Conservation (phyloP, 1,139 yeast species). For the Yamadazyma blattariae region DNA sequence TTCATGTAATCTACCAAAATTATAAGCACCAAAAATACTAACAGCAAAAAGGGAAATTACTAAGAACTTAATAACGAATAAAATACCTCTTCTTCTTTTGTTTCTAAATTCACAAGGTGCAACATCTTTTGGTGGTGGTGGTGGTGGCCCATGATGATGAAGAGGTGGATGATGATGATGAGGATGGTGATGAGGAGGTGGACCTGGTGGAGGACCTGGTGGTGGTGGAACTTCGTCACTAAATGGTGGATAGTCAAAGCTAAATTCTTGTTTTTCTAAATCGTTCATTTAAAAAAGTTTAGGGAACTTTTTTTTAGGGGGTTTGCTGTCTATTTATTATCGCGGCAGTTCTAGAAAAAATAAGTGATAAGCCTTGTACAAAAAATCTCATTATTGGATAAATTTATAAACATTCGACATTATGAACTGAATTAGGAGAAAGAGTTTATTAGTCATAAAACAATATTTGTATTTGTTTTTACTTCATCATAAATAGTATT, state of each 20-base stretch:
- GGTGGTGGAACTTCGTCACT: no score
- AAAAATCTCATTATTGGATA: background rate
- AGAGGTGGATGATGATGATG: background rate
- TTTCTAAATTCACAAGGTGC: no score
- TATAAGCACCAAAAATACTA: slow-evolving; percentile 2
- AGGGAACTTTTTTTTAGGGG: background rate
- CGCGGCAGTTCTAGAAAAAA: no score
- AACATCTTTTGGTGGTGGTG: background rate
- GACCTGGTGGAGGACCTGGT: slow-evolving; percentile 11
- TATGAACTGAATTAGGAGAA: no score
- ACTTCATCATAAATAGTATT: no score
- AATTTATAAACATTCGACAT: no score
- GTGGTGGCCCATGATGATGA: slow-evolving; percentile 2
- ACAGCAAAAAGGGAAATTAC: slow-evolving; percentile 1
- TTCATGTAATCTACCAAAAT: slow-evolving; percentile 6
- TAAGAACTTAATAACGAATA: slow-evolving; percentile 1
- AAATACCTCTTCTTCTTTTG: slow-evolving; percentile 1
- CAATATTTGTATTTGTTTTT: no score
- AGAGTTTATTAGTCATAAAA: no score
- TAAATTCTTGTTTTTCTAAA: slow-evolving; percentile 5
- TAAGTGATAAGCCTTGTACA: background rate
- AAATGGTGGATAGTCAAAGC: no score
- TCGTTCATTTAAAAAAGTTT: background rate
- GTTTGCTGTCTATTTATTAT: background rate
- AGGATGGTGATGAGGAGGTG: background rate